Conservation (phyloP, 371 early-diverging fungal genomes). For the Saksenaea vasiformis region DNA sequence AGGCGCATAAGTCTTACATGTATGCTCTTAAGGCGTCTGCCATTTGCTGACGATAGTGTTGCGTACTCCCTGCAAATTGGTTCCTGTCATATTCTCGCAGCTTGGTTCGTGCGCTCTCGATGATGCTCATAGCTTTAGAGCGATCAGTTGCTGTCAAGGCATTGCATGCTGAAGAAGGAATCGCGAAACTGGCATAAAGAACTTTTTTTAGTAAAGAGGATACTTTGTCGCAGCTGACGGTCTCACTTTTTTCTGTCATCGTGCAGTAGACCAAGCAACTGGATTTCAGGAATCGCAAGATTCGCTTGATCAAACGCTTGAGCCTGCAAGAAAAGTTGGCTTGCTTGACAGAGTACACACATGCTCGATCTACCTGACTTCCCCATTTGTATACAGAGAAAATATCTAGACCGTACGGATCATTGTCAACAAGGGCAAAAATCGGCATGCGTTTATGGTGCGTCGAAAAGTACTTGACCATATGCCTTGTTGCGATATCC, state of each 20-base stretch:
- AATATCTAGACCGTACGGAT: conserved; percentile 53
- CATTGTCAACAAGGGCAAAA: conserved; percentile 43
- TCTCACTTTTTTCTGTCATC: conserved; percentile 27
- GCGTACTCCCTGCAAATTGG: conserved; percentile 8
- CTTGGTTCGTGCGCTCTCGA: conserved; percentile 18
- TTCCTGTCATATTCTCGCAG: conserved; percentile 11
- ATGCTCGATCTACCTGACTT: conserved; percentile 23
- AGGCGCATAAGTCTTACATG: conserved; percentile 7
- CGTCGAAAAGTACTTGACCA: conserved; percentile 32
- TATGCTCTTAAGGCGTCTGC: conserved; percentile 11
- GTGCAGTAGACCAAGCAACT: conserved; percentile 33
- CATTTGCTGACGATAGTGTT: conserved; percentile 2
- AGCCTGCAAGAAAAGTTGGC: conserved; percentile 16
- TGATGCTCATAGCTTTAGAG: conserved; percentile 21
- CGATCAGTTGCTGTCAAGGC: conserved; percentile 25
- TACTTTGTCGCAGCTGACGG: background rate
- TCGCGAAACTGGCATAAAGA: conserved; percentile 16
- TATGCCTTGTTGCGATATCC: conserved; percentile 47
- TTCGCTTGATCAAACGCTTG: conserved; percentile 40
- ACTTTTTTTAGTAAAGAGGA: background rate
- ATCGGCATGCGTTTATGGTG: conserved; percentile 25
- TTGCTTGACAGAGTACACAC: background rate
- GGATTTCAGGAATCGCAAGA: conserved; percentile 34
- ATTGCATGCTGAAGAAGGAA: conserved; percentile 15
- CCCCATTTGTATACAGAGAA: conserved; percentile 55